Conservation (phyloP, 345 rosid genomes). For the Turritis glabra region DNA sequence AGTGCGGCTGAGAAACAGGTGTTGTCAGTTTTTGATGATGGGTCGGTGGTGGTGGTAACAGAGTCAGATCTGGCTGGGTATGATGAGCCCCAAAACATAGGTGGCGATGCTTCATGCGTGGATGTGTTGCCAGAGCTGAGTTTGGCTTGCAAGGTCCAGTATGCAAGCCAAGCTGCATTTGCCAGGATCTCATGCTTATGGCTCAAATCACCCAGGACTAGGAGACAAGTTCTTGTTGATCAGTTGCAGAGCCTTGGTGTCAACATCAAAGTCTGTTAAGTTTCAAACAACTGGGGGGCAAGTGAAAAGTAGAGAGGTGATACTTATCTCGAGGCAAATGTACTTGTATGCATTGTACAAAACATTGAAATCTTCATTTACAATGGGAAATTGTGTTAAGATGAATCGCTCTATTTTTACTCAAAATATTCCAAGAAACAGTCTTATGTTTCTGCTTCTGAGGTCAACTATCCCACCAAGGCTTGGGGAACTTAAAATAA, state of each 20-base stretch:
- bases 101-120: conserved; percentile 21
- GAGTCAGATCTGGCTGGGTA: conserved; percentile 61
- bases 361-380: neutral
- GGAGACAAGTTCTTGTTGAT: conserved; percentile 27
- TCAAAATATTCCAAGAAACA: neutral
- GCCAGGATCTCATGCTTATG: conserved; percentile 43
- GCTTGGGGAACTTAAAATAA: conserved; percentile 9
- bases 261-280: conserved; percentile 40
- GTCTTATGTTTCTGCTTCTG: neutral
- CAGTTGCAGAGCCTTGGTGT: conserved; percentile 34
- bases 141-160: conserved; percentile 47
- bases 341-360: neutral
- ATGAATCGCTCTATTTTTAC: neutral
- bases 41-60: conserved; percentile 48
- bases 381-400: neutral
- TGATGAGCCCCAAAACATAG: conserved; percentile 37
- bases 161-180: conserved; percentile 47
- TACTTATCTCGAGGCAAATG: neutral
- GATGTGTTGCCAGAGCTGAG: conserved; percentile 42
- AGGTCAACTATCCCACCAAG: neutral
- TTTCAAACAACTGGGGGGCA: neutral
- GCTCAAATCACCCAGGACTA: conserved; percentile 34
- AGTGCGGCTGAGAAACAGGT: neutral
- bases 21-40: conserved; percentile 46
- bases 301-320: neutral